These are phyloP conservation scores for Monosporascus sp. DNA, from an alignment of 2,329 filamentous ascomycete species.

Conservation along the genomic window DNA sequence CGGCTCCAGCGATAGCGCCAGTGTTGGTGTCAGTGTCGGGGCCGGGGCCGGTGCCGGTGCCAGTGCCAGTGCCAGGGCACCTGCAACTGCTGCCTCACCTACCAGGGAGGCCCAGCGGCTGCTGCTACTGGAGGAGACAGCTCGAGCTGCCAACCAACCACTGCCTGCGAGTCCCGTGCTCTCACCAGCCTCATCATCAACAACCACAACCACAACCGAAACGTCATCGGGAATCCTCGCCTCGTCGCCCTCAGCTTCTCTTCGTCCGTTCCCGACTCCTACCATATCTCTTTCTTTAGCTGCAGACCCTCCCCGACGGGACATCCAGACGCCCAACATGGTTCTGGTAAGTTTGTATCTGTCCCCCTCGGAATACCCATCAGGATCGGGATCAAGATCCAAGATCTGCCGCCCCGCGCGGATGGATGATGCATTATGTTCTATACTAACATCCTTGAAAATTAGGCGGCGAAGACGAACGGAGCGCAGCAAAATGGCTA, in stretches of 20 bases:
- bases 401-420: no score
- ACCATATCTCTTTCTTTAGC: conserved; percentile 17
- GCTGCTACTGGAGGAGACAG: conserved; percentile 5
- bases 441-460: not conserved
- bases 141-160: conserved; percentile 21
- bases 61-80: conserved; percentile 4
- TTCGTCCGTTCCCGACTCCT: conserved; percentile 26
- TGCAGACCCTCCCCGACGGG: conserved; percentile 18
- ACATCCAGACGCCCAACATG: conserved; percentile 40
- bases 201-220: conserved; percentile 17
- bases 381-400: no score
- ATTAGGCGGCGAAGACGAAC: conserved; percentile 23
- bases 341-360: conserved; percentile 45
- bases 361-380: conserved; percentile 2
- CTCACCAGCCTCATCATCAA: conserved; percentile 9
- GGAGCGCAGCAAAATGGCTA: conserved; percentile 26
- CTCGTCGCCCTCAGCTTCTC: conserved; percentile 25
- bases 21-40: conserved; percentile 8
- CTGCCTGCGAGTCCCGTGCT: conserved; percentile 25
- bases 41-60: conserved; percentile 8
- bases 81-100: conserved; percentile 17
- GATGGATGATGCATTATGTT: no score
- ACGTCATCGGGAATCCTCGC: conserved; percentile 10
- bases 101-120: conserved; percentile 6
- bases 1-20: conserved; percentile 7